Evolutionary conservation across 305 asterid species (phyloP), one percentile per base, ranked within the genome.

Genomic region (Solanum aculeatissimum): DNA sequence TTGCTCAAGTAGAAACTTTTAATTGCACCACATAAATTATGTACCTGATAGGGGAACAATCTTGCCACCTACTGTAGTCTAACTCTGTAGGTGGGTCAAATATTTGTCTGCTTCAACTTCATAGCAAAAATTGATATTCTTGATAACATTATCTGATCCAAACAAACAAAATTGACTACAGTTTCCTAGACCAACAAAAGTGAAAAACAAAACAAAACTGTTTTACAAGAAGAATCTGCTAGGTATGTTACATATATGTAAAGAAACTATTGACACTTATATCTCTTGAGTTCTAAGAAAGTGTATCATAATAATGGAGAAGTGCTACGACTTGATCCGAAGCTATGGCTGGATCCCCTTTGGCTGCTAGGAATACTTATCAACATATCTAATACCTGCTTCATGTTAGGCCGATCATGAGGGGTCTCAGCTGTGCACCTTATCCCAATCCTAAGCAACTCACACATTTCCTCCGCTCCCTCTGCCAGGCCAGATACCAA

Each of bases 361-460:
- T 29, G 72, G 77, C 53, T 77, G n/a, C 83, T 45, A 13, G 81
- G 45, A 66, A 85, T 51, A 35, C 72, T 53, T 42, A 85, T 27
- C 87, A 85, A 69, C 84, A 65, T 80, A 65, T 65, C 81, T 9
- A 85, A 47, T 16, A 80, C 85, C 47, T 85, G 85, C 82, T 85
- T 85, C 87, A 80, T 85, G 38, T 85, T 80, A 51, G 87, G 87
- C 13, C 87, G 40, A 18, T 29, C 51, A 32, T 55, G 69, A 21
- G 87, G 87, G 7, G 58, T 82, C 38, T 85, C 85, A n/a, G 85
- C 85, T 35, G 82, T 54, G 84, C 87, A 85, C 87, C 85, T 85
- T 80, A 85, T 68, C 45, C 87, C 87, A 63, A 85, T 79, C 58
- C 85, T 51, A 21, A 85, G 84, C 71, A 85, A 85, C 65, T 85